Evolutionary conservation across 2,329 filamentous ascomycete species (phyloP), one percentile per base, ranked within the genome.

Genomic region (Fusarium dlaminii): DNA sequence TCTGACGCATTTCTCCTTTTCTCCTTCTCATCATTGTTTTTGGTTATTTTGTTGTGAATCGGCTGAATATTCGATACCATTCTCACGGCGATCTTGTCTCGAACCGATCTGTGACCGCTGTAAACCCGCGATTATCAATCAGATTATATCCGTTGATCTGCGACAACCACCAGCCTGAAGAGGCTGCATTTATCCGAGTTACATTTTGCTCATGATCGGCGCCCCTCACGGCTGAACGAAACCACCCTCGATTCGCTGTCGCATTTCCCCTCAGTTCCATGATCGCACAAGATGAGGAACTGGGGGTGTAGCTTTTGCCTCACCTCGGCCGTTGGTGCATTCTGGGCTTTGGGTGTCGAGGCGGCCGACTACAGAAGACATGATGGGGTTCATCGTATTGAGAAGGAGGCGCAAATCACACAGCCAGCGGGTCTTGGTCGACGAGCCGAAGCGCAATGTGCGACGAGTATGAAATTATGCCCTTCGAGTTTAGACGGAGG

Each of bases 401-500:
- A 78, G 63, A 82, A 82, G 72, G 70, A 63, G 59, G 68, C 75
- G 13, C 74, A 75, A 37, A 75, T 77, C 22, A 80, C 78, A 20
- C 66, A 72, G 14, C 54, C 64, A 22, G 63, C 76, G 24, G 63
- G 66, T 5, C 51, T 80, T 24, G 63, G 20, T 18, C 67, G 56
- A 39, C 66, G 73, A 54, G 76, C 73, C 14, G 72, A 75, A 20
- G 56, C 68, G 6, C 68, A 77, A 42, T 82, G 81, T 57, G 80
- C 74, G 18, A 66, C 72, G 36, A 74, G 77, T 46, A 73, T 79
- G 66, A 77, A 75, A 24, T 70, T 80, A 18, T 87, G 86, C 54
- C 79, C 85, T 10, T 74, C 79, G 8, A 82, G 82, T 15, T 61
- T 85, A n/a, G 76, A 79, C 27, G 86, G 87, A 39, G 85, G 83